Evolutionary conservation across 345 rosid species (phyloP), one percentile per base, ranked within the genome.

Genomic region (Hibiscus syriacus): DNA sequence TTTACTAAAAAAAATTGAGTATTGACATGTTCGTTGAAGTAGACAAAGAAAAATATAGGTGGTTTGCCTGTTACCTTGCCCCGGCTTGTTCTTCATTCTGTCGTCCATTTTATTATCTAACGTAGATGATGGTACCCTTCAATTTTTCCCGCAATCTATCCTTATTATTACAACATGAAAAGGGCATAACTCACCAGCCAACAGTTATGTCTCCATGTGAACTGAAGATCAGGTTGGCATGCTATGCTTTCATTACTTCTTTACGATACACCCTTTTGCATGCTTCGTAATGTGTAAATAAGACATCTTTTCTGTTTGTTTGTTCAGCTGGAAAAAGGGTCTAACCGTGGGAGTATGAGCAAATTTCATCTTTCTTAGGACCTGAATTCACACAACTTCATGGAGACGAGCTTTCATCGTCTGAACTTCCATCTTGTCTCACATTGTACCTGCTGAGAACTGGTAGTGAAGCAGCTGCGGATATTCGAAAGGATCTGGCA

Each of bases 401-500:
- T 59, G 94, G 85, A 57, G 98, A 88, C 59, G 75, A 87, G 78
- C 88, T 82, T 63, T 90, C 98, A 55, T 86, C 87, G 46, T 85
- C 98, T 1, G 96, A 90, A 79, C 90, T 93, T 62, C 80, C 80
- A 59, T 84, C 85, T 67, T 79, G 90, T 79, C 87, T 83, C 57
- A 36, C 72, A 34, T 84, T 87, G 49, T 82, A 91, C 74, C 95
- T 77, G 80, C 72, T 84, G 66, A 90, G 91, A 70, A 94, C 97
- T 5, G 96, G 92, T 45, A 89, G 82, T 5, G 97, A 80, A 61
- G 96, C 96, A 4, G 81, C 79, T 3, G 92, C 75, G 55, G 95
- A 82, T 68, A 91, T 87, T 32, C 95, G 83, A 69, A 94, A 94
- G 19, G 99, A 94, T 79, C 92, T 85, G 2, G 97, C 91, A 38